Evolutionary conservation across 2,329 filamentous ascomycete species (phyloP), one percentile per base, ranked within the genome.

Genomic region (Phyllosticta citrichinensis): DNA sequence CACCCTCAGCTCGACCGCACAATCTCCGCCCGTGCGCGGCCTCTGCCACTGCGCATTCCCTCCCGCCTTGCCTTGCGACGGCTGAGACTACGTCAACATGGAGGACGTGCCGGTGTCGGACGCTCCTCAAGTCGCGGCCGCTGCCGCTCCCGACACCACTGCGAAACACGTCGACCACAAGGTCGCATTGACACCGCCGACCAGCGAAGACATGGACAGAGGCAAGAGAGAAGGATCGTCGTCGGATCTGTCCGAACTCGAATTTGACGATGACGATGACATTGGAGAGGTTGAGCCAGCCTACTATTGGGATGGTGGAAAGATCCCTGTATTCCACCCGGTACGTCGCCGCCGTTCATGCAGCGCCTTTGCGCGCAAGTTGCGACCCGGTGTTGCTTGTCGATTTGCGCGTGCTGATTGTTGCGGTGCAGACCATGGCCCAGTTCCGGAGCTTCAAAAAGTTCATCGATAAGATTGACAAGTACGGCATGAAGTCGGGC

Each of bases 401-500:
- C 24, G 57, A 6, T 47, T 8, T n/a, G 40, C 40, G 40, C 40
- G 14, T 47, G 17, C 58, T 62, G 57, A 62, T 33, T 25, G 53
- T 59, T 52, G 58, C 12, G 27, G 56, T 60, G 63, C 66, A 86
- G 75, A 93, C 88, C 62, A 96, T 97, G 90, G 83, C 88, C 64
- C 91, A 99, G 76, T 97, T 97, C 77, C 86, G 86, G 70, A 90
- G 94, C 76, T 99, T 99, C 75, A 88, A 93, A 76, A 85, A 84
- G 71, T 97, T 95, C 73, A 88, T 97, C 81, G 84, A 86, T 70
- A 92, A 90, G 74, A 85, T 99, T 64, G 90, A 99, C 74, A 84
- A 86, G 65, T 96, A 96, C 73, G 94, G 94, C 68, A 99, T 99
- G 94, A 90, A 91, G 75, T 94, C 91, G 22, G 94, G 94, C 40